Evolutionary conservation across 768 basidiomycete genomes (phyloP).

Genomic region (Macrolepiota albuminosa): DNA sequence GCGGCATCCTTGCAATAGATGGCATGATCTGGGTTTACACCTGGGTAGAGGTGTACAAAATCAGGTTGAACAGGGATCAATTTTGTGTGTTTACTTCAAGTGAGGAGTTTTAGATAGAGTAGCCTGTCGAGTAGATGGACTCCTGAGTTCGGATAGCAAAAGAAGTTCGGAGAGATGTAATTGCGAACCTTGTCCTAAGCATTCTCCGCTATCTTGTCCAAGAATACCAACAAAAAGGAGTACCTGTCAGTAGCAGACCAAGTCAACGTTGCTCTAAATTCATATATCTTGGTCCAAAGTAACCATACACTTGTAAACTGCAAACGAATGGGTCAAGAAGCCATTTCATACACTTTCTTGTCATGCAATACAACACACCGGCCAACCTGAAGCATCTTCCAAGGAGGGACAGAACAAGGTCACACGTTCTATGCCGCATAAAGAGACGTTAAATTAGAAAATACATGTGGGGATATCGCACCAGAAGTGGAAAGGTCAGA

Average conservation of each 20-base stretch:
- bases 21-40: constrained; percentile 6
- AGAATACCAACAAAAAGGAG: constrained; percentile 23
- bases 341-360: background rate
- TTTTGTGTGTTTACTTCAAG: background rate
- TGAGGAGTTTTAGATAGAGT: constrained; percentile 21
- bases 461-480: too few relatives aligned
- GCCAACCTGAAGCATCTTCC: too few relatives aligned
- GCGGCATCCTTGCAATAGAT: constrained; percentile 29
- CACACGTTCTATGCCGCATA: too few relatives aligned
- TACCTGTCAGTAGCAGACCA: background rate
- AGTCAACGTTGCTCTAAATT: background rate
- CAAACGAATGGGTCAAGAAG: background rate
- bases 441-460: too few relatives aligned
- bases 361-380: background rate
- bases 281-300: constrained; percentile 32
- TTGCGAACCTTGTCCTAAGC: constrained; percentile 10
- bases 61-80: background rate
- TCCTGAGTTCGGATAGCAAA: background rate
- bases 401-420: too few relatives aligned
- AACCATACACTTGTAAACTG: constrained; percentile 29
- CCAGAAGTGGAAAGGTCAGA: too few relatives aligned
- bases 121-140: constrained; percentile 13
- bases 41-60: background rate
- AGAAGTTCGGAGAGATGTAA: constrained; percentile 9
- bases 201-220: constrained; percentile 31